phyloP scores from a whole-genome alignment of 441 rosid genomes.

The Mallotus repandus region DNA sequence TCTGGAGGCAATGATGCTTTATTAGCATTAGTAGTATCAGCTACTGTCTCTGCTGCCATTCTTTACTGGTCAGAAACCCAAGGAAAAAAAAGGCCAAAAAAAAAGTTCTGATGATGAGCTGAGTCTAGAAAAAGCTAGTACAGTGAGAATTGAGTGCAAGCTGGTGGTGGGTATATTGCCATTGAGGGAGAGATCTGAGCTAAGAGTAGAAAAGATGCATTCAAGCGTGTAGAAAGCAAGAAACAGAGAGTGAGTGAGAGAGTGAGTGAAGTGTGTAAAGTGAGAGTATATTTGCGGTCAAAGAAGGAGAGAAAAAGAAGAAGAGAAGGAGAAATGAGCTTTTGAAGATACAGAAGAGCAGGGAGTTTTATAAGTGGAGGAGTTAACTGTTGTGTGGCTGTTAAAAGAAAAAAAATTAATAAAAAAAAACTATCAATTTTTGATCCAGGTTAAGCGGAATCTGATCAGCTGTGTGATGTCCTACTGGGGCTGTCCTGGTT shows the following conservation, averaged over 20 bases:
- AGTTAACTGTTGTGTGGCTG: not conserved
- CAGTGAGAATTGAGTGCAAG: not conserved
- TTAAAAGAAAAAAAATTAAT: not conserved
- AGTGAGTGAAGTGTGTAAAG: not conserved
- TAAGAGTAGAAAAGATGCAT: slow-evolving; percentile 8
- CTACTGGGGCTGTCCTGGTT: slow-evolving; percentile 14
- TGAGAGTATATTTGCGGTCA: slow-evolving; percentile 38
- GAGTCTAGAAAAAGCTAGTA: slow-evolving; percentile 15
- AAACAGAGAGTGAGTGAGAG: slow-evolving; percentile 15
- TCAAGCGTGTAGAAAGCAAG: slow-evolving; percentile 18
- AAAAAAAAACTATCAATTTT: not conserved
- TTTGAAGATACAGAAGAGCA: slow-evolving; percentile 22
- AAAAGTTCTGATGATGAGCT: not conserved
- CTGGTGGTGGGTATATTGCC: slow-evolving; percentile 8
- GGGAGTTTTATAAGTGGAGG: slow-evolving; percentile 21
- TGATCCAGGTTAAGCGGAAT: slow-evolving; percentile 26
- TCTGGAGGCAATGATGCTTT: slow-evolving; percentile 52
- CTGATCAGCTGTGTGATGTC: slow-evolving; percentile 19
- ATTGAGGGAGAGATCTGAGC: slow-evolving; percentile 39
- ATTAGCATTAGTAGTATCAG: not conserved
- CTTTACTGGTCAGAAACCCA: slow-evolving; percentile 1
- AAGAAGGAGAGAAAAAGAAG: slow-evolving; percentile 15
- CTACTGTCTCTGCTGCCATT: slow-evolving; percentile 68
- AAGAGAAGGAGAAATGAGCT: slow-evolving; percentile 20
- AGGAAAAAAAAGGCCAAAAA: not conserved